Base-by-base conservation (phyloP, 2,329 filamentous ascomycete species). In the Beauveria bassiana region DNA sequence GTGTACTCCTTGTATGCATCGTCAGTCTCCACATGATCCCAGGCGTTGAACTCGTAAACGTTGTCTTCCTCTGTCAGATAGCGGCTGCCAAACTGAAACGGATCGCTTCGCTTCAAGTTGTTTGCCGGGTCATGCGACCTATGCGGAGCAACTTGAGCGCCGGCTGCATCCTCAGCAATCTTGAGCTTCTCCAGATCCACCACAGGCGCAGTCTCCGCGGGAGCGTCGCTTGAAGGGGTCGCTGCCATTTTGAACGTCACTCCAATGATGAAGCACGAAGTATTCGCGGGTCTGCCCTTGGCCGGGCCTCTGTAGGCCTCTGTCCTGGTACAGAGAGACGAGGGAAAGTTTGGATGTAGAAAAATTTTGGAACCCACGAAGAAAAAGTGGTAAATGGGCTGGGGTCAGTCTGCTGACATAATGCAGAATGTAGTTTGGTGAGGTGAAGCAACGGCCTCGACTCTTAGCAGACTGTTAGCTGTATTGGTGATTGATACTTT, bases 11-110 rank as follows among this genome's bases (percentile, higher is more conserved):
- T 87, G 81, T 96, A 98, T 46, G 87, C 82, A 68, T 91, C 86
- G 77, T 98, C 93, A 72, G 92, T 92, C 75, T 93, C 88, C 72
- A 98, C 95, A 73, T 99, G 93, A 73, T 99, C 95, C 95, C 95
- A 99, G 43, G 95, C 95, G 75, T 99, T 99, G 84, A 95, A 96
- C 74, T 96, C 89, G 77, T 93, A 99, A 70, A 96, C 90, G 72
- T 98, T 83, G 77, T 96, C 93, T 71, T 86, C 85, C 73, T 93
- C 82, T 69, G 89, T 86, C 57, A 99, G 85, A 70, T 84, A 90
- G 63, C 93, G 90, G 53, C 90, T 95, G 64, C 95, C 95, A 74
- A 99, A 99, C 75, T 96, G 89, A 75, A 98, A 99, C 20, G 95
- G 95, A 71, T 97, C 92, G 71, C 79, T 90, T 69, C 91, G 85